phyloP scores from a whole-genome alignment of 2,329 filamentous ascomycete genomes.

The Sclerotinia borealis region DNA sequence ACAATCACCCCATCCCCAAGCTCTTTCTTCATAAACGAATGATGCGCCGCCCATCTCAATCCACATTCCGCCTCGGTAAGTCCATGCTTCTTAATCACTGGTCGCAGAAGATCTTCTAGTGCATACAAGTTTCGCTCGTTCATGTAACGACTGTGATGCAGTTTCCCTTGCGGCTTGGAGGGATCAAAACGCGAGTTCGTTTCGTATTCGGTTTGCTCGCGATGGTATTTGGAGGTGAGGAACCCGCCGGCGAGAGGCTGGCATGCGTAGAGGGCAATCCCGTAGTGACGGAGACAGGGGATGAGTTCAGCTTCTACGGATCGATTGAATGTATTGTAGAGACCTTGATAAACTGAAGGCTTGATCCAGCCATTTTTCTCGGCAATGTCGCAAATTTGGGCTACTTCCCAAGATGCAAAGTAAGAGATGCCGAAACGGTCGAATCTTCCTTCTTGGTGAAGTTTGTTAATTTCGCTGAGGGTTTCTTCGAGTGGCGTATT shows the following conservation, averaged over 20 bases:
- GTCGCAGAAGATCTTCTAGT: conserved; percentile 56
- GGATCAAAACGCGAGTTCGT: conserved; percentile 30
- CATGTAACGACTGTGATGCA: conserved; percentile 54
- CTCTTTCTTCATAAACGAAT: conserved; percentile 52
- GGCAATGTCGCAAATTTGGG: conserved; percentile 31
- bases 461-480: conserved; percentile 28
- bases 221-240: conserved; percentile 44
- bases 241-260: conserved; percentile 51
- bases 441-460: conserved; percentile 30
- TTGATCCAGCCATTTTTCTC: conserved; percentile 32
- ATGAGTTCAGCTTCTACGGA: conserved; percentile 59
- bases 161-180: conserved; percentile 41
- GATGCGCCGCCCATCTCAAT: conserved; percentile 67
- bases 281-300: conserved; percentile 51
- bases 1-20: conserved; percentile 54
- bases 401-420: conserved; percentile 40
- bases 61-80: conserved; percentile 67
- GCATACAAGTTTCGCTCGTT: conserved; percentile 59
- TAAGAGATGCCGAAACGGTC: conserved; percentile 52
- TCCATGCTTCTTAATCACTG: conserved; percentile 59
- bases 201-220: conserved; percentile 35
- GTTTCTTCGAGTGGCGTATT: conserved; percentile 28
- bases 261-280: conserved; percentile 55
- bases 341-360: conserved; percentile 34
- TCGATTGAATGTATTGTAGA: conserved; percentile 30